Conservation (phyloP, 2,329 filamentous ascomycete species). For the Cladorrhinum sp. region DNA sequence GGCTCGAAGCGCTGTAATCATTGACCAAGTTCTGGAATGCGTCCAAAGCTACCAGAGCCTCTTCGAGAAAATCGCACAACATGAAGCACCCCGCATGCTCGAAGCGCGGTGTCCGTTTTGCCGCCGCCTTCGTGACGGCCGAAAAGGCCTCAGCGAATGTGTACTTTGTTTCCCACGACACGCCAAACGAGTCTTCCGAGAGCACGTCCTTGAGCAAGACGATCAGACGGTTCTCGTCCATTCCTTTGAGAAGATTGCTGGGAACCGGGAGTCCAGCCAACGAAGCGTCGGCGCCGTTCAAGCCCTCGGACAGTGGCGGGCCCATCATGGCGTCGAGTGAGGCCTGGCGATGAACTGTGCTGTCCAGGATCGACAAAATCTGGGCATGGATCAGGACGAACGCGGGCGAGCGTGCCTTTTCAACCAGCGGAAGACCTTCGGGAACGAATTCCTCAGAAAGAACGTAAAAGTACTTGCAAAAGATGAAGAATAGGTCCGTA, state of each 20-base stretch:
- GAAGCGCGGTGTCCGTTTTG: slow-evolving; percentile 73
- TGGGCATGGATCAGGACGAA: slow-evolving; percentile 81
- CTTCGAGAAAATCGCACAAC: slow-evolving; percentile 87
- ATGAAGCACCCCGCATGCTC: slow-evolving; percentile 83
- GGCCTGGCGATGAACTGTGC: slow-evolving; percentile 75
- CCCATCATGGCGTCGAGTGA: slow-evolving; percentile 45
- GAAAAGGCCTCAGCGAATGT: slow-evolving; percentile 77
- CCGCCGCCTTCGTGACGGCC: slow-evolving; percentile 67
- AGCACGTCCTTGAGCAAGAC: slow-evolving; percentile 80
- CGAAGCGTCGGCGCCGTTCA: slow-evolving; percentile 61
- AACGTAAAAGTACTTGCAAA: slow-evolving; percentile 83
- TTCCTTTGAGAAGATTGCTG: slow-evolving; percentile 68
- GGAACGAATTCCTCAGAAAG: slow-evolving; percentile 72
- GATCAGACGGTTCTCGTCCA: slow-evolving; percentile 86
- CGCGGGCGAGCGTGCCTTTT: slow-evolving; percentile 67
- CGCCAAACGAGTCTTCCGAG: slow-evolving; percentile 41
- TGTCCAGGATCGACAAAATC: slow-evolving; percentile 73
- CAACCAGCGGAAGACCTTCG: slow-evolving; percentile 46
- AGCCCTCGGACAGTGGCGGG: slow-evolving; percentile 43
- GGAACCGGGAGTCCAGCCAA: slow-evolving; percentile 56
- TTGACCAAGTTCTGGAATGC: slow-evolving; percentile 37
- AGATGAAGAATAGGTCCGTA: slow-evolving; percentile 87
- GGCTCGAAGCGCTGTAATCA: slow-evolving; percentile 20
- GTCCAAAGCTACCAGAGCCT: slow-evolving; percentile 65
- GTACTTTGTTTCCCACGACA: slow-evolving; percentile 49